A percentile compares a stretch with the other conserved stretches of the same genome.
phyloP scores from a whole-genome alignment of 257 asterid genomes.

The Anisodus acutangulus region DNA sequence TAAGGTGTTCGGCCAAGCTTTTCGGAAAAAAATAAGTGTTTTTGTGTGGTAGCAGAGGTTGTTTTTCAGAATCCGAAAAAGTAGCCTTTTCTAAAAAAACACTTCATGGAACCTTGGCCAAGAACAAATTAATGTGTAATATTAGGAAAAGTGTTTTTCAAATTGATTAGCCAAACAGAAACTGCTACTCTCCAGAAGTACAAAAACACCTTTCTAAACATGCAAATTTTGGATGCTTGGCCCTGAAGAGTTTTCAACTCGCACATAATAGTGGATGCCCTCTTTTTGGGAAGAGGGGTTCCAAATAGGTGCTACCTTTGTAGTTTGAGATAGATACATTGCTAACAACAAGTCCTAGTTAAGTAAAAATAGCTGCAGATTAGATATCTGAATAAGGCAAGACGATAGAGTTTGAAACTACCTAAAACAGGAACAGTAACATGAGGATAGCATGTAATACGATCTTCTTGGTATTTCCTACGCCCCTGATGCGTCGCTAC shows the following conservation, averaged over 20 bases:
- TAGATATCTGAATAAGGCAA: constrained; percentile 7
- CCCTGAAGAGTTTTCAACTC: background rate
- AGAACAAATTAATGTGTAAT: no score
- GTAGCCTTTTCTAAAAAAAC: no score
- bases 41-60: no score
- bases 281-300: background rate
- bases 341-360: background rate
- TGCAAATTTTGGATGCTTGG: no score
- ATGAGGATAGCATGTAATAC: constrained; percentile 59
- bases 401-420: constrained; percentile 25
- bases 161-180: no score
- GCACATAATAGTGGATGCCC: background rate
- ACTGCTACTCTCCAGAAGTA: no score
- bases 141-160: no score
- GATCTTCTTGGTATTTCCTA: constrained; percentile 79
- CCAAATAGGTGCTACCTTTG: background rate
- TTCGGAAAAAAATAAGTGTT: no score
- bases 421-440: constrained; percentile 63
- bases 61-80: no score
- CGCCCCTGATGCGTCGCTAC: constrained; percentile 69
- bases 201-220: no score
- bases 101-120: no score
- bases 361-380: background rate
- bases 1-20: no score
- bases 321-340: constrained; percentile 2